A percentile compares a stretch with the other conserved stretches of the same genome.
Evolutionary conservation across 2,329 filamentous ascomycete species (phyloP).

Genomic region (Escovopsis weberi): DNA sequence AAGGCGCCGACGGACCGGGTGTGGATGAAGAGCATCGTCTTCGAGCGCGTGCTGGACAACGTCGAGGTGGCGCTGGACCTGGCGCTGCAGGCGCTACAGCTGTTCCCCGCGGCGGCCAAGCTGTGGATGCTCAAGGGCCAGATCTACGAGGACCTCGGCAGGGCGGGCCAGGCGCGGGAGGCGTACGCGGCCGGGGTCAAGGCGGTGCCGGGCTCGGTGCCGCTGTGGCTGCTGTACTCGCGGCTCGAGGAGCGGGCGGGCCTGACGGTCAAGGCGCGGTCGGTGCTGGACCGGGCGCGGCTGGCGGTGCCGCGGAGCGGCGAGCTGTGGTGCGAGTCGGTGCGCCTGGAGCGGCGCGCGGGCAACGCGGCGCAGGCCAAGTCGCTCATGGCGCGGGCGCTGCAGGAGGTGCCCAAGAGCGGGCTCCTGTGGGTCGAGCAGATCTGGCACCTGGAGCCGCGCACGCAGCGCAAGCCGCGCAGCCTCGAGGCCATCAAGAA

Average conservation of each 20-base stretch:
- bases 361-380: slow-evolving; percentile 75
- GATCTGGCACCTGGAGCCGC: slow-evolving; percentile 85
- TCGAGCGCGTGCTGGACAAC: slow-evolving; percentile 74
- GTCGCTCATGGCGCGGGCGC: slow-evolving; percentile 80
- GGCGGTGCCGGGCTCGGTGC: slow-evolving; percentile 68
- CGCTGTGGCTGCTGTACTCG: slow-evolving; percentile 80
- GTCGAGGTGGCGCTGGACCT: slow-evolving; percentile 72
- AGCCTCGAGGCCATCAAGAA: slow-evolving; percentile 93
- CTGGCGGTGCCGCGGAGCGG: slow-evolving; percentile 75
- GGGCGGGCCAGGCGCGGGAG: slow-evolving; percentile 72
- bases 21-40: slow-evolving; percentile 91
- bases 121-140: slow-evolving; percentile 99
- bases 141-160: slow-evolving; percentile 76
- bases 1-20: slow-evolving; percentile 91
- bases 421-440: slow-evolving; percentile 87
- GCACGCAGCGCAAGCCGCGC: slow-evolving; percentile 83
- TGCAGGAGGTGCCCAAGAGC: slow-evolving; percentile 79
- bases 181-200: slow-evolving; percentile 81
- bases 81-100: slow-evolving; percentile 69
- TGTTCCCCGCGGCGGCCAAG: slow-evolving; percentile 76
- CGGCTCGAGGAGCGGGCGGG: slow-evolving; percentile 77
- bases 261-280: slow-evolving; percentile 79
- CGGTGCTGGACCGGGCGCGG: slow-evolving; percentile 80
- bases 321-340: slow-evolving; percentile 83
- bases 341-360: slow-evolving; percentile 79